phyloP scores from a whole-genome alignment of 305 asterid species.

The Fraxinus floribunda region DNA sequence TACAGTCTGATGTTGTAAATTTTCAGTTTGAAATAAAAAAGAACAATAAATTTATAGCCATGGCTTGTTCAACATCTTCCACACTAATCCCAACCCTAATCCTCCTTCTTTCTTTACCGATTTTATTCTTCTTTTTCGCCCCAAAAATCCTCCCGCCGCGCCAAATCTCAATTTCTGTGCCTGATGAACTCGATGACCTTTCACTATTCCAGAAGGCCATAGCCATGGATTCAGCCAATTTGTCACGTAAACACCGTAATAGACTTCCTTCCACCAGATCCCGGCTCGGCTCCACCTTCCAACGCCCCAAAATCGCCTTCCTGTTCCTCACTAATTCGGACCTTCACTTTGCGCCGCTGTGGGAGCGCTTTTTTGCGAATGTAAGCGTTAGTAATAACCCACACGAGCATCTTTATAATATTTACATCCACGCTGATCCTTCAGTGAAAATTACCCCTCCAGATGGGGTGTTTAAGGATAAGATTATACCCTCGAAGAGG shows the following conservation, averaged over 20 bases:
- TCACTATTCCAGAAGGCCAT: constrained; percentile 81
- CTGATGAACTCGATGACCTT: constrained; percentile 88
- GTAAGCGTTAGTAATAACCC: constrained; percentile 19
- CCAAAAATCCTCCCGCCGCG: constrained; percentile 69
- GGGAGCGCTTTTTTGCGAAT: constrained; percentile 63
- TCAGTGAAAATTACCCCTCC: constrained; percentile 42
- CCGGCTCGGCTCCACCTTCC: constrained; percentile 43
- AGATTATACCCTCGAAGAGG: constrained; percentile 52
- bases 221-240: constrained; percentile 46
- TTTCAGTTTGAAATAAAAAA: constrained; percentile 10
- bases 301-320: constrained; percentile 75
- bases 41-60: constrained; percentile 12
- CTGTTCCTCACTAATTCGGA: constrained; percentile 70
- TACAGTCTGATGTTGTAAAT: constrained; percentile 65
- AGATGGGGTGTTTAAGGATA: constrained; percentile 56
- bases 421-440: constrained; percentile 87
- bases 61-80: constrained; percentile 47
- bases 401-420: constrained; percentile 49
- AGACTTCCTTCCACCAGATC: constrained; percentile 54
- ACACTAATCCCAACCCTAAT: constrained; percentile 57
- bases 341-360: constrained; percentile 66
- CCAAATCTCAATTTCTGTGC: constrained; percentile 62
- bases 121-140: constrained; percentile 56
- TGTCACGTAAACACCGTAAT: constrained; percentile 30
- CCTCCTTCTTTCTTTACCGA: constrained; percentile 62